These are phyloP conservation scores for Termitomyces sp. DNA, from an alignment of 768 basidiomycete genomes.

Conservation along the genomic window DNA sequence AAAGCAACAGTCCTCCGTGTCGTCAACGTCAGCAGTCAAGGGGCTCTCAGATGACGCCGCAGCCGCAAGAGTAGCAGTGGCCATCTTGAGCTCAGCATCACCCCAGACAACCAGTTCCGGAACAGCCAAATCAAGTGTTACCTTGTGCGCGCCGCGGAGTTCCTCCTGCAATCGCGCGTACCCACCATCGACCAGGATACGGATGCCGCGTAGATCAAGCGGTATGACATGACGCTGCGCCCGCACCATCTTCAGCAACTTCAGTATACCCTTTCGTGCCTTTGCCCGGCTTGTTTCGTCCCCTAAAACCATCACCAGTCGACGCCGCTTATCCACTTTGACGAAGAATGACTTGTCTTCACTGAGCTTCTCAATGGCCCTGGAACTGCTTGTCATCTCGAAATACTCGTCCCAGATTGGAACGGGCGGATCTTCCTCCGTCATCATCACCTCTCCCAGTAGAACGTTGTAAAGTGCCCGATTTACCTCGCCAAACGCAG, in stretches of 20 bases:
- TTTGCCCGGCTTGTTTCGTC: constrained; percentile 24
- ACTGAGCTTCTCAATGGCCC: constrained; percentile 37
- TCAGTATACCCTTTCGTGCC: constrained; percentile 31
- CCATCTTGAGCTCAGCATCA: constrained; percentile 23
- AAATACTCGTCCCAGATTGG: constrained; percentile 51
- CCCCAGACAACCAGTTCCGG: constrained; percentile 45
- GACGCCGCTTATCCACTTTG: constrained; percentile 37
- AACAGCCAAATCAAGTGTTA: constrained; percentile 40
- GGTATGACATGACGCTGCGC: constrained; percentile 32
- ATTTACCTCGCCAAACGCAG: constrained; percentile 36
- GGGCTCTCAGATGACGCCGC: neutral
- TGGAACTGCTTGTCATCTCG: constrained; percentile 36
- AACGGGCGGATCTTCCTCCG: constrained; percentile 24
- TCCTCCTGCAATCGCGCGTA: constrained; percentile 35
- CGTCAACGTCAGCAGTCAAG: neutral
- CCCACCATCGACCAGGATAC: constrained; percentile 38
- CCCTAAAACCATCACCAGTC: constrained; percentile 41
- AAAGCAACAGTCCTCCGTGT: constrained; percentile 28
- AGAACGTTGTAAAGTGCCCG: constrained; percentile 35
- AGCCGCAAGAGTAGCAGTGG: neutral
- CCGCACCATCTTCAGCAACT: constrained; percentile 39
- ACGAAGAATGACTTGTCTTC: constrained; percentile 33
- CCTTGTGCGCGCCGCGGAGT: constrained; percentile 41
- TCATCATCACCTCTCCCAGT: constrained; percentile 34
- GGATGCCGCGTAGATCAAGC: constrained; percentile 32